phyloP scores from a whole-genome alignment of 2,329 filamentous ascomycete species.

The Trichoderma semiorbis region DNA sequence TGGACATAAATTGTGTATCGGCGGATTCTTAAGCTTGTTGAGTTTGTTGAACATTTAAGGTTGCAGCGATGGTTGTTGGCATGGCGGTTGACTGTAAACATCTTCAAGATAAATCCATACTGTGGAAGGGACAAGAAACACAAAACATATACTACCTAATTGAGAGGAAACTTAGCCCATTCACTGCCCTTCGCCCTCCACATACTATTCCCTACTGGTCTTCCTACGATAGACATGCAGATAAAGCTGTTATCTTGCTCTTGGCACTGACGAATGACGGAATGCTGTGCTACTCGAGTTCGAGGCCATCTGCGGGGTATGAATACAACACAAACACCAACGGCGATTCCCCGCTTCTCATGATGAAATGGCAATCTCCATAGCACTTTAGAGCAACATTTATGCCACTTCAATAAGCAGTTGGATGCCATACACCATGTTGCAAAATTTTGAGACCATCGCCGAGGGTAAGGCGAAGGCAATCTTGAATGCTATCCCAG shows the following conservation, averaged over 20 bases:
- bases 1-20: neutral
- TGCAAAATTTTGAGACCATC: neutral
- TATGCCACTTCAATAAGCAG: neutral
- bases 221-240: neutral
- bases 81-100: neutral
- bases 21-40: neutral
- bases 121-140: neutral
- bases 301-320: neutral
- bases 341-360: neutral
- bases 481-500: neutral
- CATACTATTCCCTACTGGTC: neutral
- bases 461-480: neutral
- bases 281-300: neutral
- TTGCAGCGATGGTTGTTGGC: too few species aligned
- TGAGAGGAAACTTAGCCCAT: neutral
- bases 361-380: neutral
- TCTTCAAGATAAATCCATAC: neutral
- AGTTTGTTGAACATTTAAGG: neutral
- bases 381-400: neutral
- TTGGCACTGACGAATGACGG: neutral
- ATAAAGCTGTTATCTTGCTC: neutral
- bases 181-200: neutral
- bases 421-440: neutral
- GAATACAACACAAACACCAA: neutral
- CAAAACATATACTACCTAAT: neutral